These are phyloP conservation scores for Lepidium aucheri DNA, from an alignment of 345 rosid genomes.

Conservation along the genomic window DNA sequence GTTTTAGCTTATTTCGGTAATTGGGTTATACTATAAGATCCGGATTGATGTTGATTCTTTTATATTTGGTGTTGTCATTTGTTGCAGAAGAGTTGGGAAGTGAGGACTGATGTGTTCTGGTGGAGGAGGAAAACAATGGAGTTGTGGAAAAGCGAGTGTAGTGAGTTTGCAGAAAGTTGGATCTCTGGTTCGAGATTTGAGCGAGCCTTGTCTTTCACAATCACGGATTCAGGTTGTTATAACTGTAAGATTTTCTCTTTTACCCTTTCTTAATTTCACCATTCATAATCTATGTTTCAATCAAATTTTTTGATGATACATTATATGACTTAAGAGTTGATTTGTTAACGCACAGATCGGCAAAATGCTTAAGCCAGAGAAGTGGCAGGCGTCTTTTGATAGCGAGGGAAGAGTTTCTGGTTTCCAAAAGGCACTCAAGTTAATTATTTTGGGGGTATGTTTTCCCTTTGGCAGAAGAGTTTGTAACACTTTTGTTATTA, in stretches of 20 bases:
- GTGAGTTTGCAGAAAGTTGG: slow-evolving; percentile 67
- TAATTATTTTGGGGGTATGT: slow-evolving; percentile 77
- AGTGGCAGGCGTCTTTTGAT: slow-evolving; percentile 78
- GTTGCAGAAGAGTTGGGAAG: slow-evolving; percentile 25
- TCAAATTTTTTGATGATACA: neutral
- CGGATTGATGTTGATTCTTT: neutral
- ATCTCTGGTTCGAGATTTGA: slow-evolving; percentile 67
- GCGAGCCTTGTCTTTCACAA: slow-evolving; percentile 77
- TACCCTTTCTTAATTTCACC: neutral
- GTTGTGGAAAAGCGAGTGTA: slow-evolving; percentile 50
- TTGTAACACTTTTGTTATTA: neutral
- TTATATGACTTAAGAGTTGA: neutral
- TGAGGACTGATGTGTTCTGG: slow-evolving; percentile 56
- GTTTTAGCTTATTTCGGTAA: neutral
- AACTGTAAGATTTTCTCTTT: slow-evolving; percentile 35
- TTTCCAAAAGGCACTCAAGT: slow-evolving; percentile 72
- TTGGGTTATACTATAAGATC: neutral
- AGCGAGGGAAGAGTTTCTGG: slow-evolving; percentile 67
- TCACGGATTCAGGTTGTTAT: slow-evolving; percentile 69
- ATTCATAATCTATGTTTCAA: neutral
- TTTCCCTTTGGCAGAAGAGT: neutral
- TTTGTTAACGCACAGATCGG: slow-evolving; percentile 41
- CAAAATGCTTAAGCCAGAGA: slow-evolving; percentile 85
- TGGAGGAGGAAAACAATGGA: slow-evolving; percentile 55
- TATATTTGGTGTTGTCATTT: slow-evolving; percentile 6